Conservation (phyloP, 2,329 filamentous ascomycete species). For the Aureobasidium sp. region DNA sequence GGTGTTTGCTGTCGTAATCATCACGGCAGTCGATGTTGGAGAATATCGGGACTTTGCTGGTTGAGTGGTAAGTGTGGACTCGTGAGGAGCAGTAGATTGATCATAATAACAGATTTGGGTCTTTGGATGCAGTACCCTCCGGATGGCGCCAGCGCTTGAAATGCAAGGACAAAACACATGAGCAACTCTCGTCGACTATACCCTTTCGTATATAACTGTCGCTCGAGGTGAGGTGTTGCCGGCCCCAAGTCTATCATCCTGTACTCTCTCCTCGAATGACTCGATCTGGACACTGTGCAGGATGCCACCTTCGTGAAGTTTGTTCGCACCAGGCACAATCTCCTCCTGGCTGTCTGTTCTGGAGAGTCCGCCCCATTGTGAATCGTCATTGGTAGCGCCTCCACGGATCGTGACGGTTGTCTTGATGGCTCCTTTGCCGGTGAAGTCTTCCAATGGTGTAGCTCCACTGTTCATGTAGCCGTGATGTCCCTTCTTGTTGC, state of each 20-base stretch:
- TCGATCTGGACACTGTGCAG: constrained; percentile 4
- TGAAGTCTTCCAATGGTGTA: not conserved
- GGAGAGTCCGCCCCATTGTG: not conserved
- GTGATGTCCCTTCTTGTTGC: not conserved
- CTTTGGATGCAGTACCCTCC: not conserved
- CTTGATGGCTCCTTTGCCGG: not conserved
- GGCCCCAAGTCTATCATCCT: not conserved
- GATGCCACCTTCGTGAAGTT: not conserved
- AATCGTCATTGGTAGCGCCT: not conserved
- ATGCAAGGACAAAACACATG: not conserved
- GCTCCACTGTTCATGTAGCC: not conserved
- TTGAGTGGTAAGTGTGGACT: not conserved
- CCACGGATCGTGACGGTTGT: constrained; percentile 2
- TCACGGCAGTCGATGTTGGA: not conserved
- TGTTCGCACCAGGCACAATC: not conserved
- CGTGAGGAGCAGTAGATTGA: not conserved
- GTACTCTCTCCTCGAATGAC: not conserved
- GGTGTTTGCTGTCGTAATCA: not conserved
- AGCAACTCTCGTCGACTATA: not conserved
- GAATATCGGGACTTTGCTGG: not conserved
- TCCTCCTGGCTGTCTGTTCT: constrained; percentile 5
- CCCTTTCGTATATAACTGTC: not conserved
- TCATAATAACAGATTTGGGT: not conserved
- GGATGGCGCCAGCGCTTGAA: constrained; percentile 1
- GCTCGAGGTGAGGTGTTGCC: not conserved